Evolutionary conservation across 805 yeast genomes (phyloP), one percentile per base, ranked within the genome.

Genomic region (Yamadazyma laniorum): DNA sequence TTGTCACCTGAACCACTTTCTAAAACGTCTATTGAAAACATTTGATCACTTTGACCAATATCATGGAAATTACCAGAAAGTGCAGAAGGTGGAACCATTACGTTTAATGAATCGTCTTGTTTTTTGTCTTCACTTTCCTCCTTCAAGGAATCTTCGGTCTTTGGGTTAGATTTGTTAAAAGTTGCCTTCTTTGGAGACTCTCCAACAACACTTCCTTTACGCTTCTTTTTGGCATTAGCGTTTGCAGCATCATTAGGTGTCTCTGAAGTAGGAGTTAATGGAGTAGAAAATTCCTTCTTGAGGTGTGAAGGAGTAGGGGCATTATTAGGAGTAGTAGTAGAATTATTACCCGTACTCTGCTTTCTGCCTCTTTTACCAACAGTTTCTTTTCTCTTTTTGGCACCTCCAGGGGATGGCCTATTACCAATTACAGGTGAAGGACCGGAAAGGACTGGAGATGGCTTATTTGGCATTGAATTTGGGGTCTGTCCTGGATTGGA

Each of bases 231-330:
- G 19, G 48, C 39, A 8, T 37, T 31, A 8, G 25, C 26, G n/a
- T 32, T 33, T 22, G 21, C 25, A 21, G 47, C 32, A 16, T 51
- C 58, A 34, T 39, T 44, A 13, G 58, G 61, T 3, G 60, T 50
- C 32, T 68, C 73, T 6, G 71, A 63, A 1, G 67, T 61, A 8
- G 72, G 72, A 0, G 73, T 67, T 17, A 65, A 55, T 2, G 73
- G 72, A 3, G 65, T 55, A 8, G 61, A 50, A 41, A 60, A 58
- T 29, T 66, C 72, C 44, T 64, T 63, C 43, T 65, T 65, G n/a
- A 56, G 47, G 27, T 55, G 52, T 25, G 45, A 44, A 13, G 58
- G 56, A 8, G 56, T 53, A 11, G 58, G 44, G 5, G 54, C 54
- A 29, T 19, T 42, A 26, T 38, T 43, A 4, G 45, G 32, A 16